A percentile compares a stretch with the other conserved stretches of the same genome.
phyloP scores from a whole-genome alignment of 1,284 basidiomycete genomes.

The Phenoliferia sp. region DNA sequence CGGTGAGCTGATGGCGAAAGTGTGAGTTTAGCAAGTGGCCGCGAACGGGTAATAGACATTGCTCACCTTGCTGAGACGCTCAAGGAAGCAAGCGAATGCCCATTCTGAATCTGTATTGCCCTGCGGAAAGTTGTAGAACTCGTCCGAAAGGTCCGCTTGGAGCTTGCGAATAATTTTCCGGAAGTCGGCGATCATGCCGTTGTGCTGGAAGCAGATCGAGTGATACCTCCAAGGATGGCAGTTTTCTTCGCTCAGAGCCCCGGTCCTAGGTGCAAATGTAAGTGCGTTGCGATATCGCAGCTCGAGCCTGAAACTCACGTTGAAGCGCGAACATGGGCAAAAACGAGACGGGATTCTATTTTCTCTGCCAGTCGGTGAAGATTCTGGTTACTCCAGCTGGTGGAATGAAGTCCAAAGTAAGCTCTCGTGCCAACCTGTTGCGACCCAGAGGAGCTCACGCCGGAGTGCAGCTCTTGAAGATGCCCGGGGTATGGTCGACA shows the following conservation, averaged over 20 bases:
- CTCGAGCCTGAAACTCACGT: conserved; percentile 1
- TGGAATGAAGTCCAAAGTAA: conserved; percentile 1
- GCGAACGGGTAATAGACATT: not conserved
- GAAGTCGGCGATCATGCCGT: conserved; percentile 67
- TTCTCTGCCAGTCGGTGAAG: conserved; percentile 84
- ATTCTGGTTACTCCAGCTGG: conserved; percentile 89
- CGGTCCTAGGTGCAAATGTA: conserved; percentile 50
- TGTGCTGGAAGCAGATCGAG: not conserved
- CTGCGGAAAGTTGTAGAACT: conserved; percentile 75
- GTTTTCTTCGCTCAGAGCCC: conserved; percentile 82
- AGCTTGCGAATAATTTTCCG: conserved; percentile 70
- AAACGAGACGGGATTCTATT: conserved; percentile 87
- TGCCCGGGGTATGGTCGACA: conserved; percentile 64
- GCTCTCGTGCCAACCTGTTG: not conserved
- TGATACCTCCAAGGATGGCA: conserved; percentile 25
- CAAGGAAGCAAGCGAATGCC: conserved; percentile 83
- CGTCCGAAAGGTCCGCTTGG: conserved; percentile 66
- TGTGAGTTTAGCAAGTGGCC: not conserved
- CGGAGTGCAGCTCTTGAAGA: conserved; percentile 52
- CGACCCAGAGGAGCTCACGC: not conserved
- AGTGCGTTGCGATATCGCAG: not conserved
- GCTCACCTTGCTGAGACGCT: conserved; percentile 59
- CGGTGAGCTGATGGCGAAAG: conserved; percentile 57
- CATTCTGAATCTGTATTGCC: conserved; percentile 92
- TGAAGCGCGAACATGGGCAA: conserved; percentile 45